Evolutionary conservation across 106 monocot species (phyloP).

Genomic region (Platanthera zijinensis): DNA sequence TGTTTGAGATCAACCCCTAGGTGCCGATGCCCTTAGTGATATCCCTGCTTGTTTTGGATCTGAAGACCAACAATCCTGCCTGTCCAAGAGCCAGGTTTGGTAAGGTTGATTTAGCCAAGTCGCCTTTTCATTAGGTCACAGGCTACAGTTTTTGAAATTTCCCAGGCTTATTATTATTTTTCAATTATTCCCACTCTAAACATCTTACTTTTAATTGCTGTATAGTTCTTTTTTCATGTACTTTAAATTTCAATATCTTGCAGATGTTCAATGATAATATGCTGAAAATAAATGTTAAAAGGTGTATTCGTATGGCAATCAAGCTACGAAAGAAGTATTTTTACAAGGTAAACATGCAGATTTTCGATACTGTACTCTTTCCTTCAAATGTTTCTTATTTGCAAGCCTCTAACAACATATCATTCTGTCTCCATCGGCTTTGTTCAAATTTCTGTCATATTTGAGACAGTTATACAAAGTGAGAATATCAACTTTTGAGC

Average conservation of each 20-base stretch:
- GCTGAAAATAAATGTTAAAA: conserved; percentile 88
- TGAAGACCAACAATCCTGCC: neutral
- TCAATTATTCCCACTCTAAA: neutral
- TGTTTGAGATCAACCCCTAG: neutral
- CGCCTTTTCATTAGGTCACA: neutral
- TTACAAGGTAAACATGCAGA: conserved; percentile 50
- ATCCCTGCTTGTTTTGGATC: neutral
- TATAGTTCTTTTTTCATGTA: neutral
- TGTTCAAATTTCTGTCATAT: neutral
- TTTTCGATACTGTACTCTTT: neutral
- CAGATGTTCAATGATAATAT: conserved; percentile 99
- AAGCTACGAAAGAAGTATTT: conserved; percentile 91
- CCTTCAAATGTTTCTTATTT: neutral
- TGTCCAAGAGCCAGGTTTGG: neutral
- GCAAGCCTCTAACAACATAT: neutral
- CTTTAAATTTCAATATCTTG: neutral
- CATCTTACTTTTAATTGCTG: neutral
- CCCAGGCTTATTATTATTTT: neutral
- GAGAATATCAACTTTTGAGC: conserved; percentile 29
- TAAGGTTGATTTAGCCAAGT: neutral
- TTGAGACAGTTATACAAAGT: conserved; percentile 38
- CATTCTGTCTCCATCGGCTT: neutral
- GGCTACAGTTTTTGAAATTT: neutral
- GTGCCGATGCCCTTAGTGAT: neutral
- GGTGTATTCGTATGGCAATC: conserved; percentile 77